phyloP scores from a whole-genome alignment of 2,329 filamentous ascomycete genomes.

The Colletotrichum costaricense region DNA sequence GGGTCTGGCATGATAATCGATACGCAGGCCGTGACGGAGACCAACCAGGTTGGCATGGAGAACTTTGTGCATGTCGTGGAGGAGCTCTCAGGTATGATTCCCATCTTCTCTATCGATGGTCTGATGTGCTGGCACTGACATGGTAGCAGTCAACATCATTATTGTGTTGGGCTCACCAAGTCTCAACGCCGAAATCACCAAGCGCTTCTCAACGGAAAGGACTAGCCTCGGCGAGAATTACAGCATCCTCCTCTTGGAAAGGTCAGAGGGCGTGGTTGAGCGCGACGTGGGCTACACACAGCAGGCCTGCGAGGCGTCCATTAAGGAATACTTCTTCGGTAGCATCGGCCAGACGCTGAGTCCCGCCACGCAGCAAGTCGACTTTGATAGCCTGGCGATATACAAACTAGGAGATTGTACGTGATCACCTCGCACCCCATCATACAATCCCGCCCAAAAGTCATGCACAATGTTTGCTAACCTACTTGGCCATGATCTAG shows the following conservation, averaged over 20 bases:
- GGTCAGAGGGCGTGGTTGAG: slow-evolving; percentile 86
- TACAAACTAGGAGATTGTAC: slow-evolving; percentile 75
- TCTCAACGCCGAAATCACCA: slow-evolving; percentile 79
- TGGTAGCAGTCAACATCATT: slow-evolving; percentile 79
- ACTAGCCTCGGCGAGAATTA: slow-evolving; percentile 75
- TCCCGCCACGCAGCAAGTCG: slow-evolving; percentile 87
- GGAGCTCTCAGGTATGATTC: slow-evolving; percentile 59
- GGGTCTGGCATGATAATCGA: slow-evolving; percentile 87
- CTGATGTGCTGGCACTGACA: not conserved
- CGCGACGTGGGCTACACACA: slow-evolving; percentile 81
- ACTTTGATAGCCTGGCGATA: slow-evolving; percentile 79
- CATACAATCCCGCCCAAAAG: not conserved
- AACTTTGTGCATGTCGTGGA: slow-evolving; percentile 80
- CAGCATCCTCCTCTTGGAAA: slow-evolving; percentile 81
- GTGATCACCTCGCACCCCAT: slow-evolving; percentile 36
- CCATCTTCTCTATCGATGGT: too few relatives aligned
- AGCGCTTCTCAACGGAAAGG: slow-evolving; percentile 70
- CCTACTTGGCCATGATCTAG: slow-evolving; percentile 27
- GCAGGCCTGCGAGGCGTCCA: slow-evolving; percentile 77
- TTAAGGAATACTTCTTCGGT: slow-evolving; percentile 96
- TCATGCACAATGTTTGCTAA: not conserved
- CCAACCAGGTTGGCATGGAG: slow-evolving; percentile 77
- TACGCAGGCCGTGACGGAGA: slow-evolving; percentile 76
- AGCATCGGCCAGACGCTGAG: slow-evolving; percentile 80
- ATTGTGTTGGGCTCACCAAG: slow-evolving; percentile 84